A percentile compares a stretch with the other conserved stretches of the same genome.
Evolutionary conservation across 78 protist genomes (phyloP).

Genomic region (slime mould (Dictyostelium discoideum)): dicty_2.7 NC_007088.5:4658001-4658500

Average conservation of each 20-base stretch:
- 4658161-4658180: conserved; percentile 2
- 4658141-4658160: background rate
- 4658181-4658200: background rate
- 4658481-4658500: background rate
- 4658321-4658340: too few relatives aligned
- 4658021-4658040: background rate
- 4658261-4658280: background rate
- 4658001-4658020: background rate
- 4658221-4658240: conserved; percentile 8
- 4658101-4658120: background rate
- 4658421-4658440: background rate
- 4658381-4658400: background rate
- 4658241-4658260: background rate
- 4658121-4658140: background rate
- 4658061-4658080: background rate
- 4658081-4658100: background rate
- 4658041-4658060: background rate
- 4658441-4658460: background rate
- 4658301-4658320: too few relatives aligned
- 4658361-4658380: too few relatives aligned
- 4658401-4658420: background rate
- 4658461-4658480: conserved; percentile 4
- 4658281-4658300: too few relatives aligned
- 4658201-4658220: background rate
- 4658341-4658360: background rate